A percentile compares a stretch with the other conserved stretches of the same genome.
phyloP scores from a whole-genome alignment of 805 yeast species.

The Yamadazyma philogaea region DNA sequence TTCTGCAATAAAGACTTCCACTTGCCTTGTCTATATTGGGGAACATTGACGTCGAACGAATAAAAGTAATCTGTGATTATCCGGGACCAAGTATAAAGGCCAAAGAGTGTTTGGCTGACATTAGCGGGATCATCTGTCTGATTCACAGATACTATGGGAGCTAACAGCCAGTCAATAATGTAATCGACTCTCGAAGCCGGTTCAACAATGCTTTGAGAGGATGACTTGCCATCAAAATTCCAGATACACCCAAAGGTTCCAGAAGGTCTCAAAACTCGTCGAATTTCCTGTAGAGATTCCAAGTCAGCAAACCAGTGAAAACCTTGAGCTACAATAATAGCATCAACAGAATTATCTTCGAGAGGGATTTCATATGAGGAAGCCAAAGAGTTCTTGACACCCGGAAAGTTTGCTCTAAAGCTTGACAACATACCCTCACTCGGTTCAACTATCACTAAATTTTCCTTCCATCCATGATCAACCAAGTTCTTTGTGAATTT shows the following conservation, averaged over 20 bases:
- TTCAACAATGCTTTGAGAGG: slow-evolving; percentile 10
- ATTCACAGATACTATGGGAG: background rate
- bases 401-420: slow-evolving; percentile 47
- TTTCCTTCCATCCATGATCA: slow-evolving; percentile 34
- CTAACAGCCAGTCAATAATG: slow-evolving; percentile 10
- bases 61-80: slow-evolving; percentile 32
- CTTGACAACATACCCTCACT: slow-evolving; percentile 53
- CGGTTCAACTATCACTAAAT: slow-evolving; percentile 51
- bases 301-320: slow-evolving; percentile 65
- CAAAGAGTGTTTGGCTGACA: slow-evolving; percentile 2
- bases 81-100: slow-evolving; percentile 27
- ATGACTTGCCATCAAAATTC: slow-evolving; percentile 47
- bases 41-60: slow-evolving; percentile 43
- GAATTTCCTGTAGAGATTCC: slow-evolving; percentile 46
- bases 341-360: slow-evolving; percentile 43
- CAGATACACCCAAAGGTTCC: slow-evolving; percentile 57
- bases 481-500: slow-evolving; percentile 51
- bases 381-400: slow-evolving; percentile 27
- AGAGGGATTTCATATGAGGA: slow-evolving; percentile 48
- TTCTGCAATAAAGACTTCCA: slow-evolving; percentile 45
- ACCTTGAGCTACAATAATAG: slow-evolving; percentile 56
- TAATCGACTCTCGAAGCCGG: slow-evolving; percentile 2
- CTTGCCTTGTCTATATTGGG: slow-evolving; percentile 50
- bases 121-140: slow-evolving; percentile 2
- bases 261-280: slow-evolving; percentile 45